phyloP scores from a whole-genome alignment of 805 yeast genomes.

The Nakazawaea sp. region DNA sequence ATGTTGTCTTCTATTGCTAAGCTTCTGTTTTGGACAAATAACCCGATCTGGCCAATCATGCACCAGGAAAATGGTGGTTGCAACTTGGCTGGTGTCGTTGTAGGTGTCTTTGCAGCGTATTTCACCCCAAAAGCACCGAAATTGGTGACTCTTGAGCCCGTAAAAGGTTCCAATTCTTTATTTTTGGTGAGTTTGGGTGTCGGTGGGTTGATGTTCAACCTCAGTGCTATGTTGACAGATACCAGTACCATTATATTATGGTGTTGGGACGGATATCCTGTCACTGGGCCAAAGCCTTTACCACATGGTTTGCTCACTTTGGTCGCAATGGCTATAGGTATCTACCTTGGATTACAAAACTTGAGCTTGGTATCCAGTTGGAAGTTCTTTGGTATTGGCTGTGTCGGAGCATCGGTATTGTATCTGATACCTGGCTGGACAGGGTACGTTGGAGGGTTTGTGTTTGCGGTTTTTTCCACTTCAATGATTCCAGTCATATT shows the following conservation, averaged over 20 bases:
- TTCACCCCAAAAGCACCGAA: slow-evolving; percentile 40
- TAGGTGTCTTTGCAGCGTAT: slow-evolving; percentile 61
- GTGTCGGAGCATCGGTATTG: slow-evolving; percentile 41
- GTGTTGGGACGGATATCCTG: slow-evolving; percentile 95
- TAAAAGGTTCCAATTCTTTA: slow-evolving; percentile 29
- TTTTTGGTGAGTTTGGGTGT: slow-evolving; percentile 58
- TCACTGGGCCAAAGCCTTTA: slow-evolving; percentile 81
- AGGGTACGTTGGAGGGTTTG: slow-evolving; percentile 70
- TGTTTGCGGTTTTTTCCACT: slow-evolving; percentile 52
- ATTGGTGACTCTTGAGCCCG: not conserved
- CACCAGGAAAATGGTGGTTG: slow-evolving; percentile 79
- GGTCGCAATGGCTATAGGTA: slow-evolving; percentile 51
- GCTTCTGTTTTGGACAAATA: slow-evolving; percentile 72
- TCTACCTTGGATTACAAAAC: slow-evolving; percentile 31
- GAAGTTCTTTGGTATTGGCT: slow-evolving; percentile 7
- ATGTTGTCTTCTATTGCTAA: slow-evolving; percentile 69
- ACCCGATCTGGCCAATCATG: slow-evolving; percentile 97
- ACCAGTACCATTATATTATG: slow-evolving; percentile 82
- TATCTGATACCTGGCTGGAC: slow-evolving; percentile 56
- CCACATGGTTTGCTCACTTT: slow-evolving; percentile 74
- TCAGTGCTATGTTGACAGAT: slow-evolving; percentile 74
- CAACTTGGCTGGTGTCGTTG: slow-evolving; percentile 58
- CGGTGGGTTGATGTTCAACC: slow-evolving; percentile 67
- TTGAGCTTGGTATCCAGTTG: not conserved
- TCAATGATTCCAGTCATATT: slow-evolving; percentile 57